Conservation (phyloP, 371 early-diverging fungal genomes). For the Actinomortierella wolfii region DNA sequence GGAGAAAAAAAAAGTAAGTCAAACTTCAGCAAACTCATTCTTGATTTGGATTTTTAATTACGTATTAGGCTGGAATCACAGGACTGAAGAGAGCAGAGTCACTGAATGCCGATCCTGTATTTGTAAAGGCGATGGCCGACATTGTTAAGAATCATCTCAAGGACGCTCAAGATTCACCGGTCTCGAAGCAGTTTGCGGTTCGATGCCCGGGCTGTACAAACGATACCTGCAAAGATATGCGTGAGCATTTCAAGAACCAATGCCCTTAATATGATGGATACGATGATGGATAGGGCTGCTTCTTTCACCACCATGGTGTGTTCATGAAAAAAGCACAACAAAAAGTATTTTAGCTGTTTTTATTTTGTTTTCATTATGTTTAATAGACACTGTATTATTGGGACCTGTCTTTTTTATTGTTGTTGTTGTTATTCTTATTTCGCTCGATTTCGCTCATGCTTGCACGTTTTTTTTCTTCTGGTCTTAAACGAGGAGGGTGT, state of each 20-base stretch:
- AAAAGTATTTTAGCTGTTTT: conserved; percentile 4
- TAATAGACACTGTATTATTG: conserved; percentile 7
- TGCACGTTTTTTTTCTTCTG: too few relatives aligned
- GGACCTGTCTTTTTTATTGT: neutral
- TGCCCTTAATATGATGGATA: too few relatives aligned
- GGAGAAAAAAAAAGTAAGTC: neutral
- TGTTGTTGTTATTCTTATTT: too few relatives aligned
- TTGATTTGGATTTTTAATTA: too few relatives aligned
- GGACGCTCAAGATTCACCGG: conserved; percentile 48
- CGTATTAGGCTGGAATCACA: conserved; percentile 70
- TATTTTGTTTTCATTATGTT: conserved; percentile 3
- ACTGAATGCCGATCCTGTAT: conserved; percentile 87
- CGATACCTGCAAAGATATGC: conserved; percentile 70
- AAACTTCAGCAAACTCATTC: too few relatives aligned
- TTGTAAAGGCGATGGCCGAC: conserved; percentile 88
- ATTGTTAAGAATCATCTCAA: conserved; percentile 81
- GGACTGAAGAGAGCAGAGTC: conserved; percentile 89
- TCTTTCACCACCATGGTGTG: too few relatives aligned
- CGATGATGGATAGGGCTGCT: too few relatives aligned
- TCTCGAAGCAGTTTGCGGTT: conserved; percentile 71
- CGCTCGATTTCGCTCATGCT: too few relatives aligned
- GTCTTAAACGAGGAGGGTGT: too few relatives aligned
- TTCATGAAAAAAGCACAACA: too few relatives aligned
- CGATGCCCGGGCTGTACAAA: conserved; percentile 86
- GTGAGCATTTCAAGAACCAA: conserved; percentile 60